Conservation (phyloP, 2,329 filamentous ascomycete genomes). For the Dendrostoma leiphaemia region DNA sequence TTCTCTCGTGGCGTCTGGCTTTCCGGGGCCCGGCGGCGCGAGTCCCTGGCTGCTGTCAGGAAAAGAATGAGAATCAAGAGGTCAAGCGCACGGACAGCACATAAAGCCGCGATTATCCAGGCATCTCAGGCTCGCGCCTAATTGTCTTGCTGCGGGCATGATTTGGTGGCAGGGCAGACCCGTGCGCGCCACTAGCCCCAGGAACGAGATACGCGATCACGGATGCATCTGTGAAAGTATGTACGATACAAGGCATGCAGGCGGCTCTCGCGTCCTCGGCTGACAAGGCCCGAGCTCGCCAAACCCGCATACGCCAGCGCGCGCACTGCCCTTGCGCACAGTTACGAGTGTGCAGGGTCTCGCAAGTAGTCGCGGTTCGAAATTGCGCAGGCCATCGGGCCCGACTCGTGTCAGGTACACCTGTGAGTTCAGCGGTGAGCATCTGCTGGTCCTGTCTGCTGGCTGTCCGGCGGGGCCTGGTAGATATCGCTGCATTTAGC, state of each 20-base stretch:
- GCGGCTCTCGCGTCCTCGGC: neutral
- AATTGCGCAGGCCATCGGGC: neutral
- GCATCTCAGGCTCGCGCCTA: slow-evolving; percentile 6
- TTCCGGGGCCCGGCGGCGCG: neutral
- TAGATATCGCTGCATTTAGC: neutral
- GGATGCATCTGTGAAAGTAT: neutral
- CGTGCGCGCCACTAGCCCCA: slow-evolving; percentile 4
- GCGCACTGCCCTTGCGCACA: neutral
- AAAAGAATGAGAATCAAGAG: neutral
- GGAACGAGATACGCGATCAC: slow-evolving; percentile 2
- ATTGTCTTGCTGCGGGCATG: neutral
- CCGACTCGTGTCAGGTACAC: neutral
- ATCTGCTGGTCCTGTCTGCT: neutral
- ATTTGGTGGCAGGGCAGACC: slow-evolving; percentile 1
- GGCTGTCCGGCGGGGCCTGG: neutral
- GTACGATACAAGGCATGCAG: too few relatives aligned
- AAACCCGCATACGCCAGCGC: slow-evolving; percentile 1
- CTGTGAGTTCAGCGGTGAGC: neutral
- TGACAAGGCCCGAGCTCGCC: neutral
- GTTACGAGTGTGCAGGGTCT: neutral
- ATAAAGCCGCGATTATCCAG: neutral
- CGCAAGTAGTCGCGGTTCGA: neutral
- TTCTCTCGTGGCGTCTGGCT: neutral
- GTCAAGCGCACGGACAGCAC: too few relatives aligned
- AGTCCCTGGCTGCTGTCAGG: neutral